Evolutionary conservation across 2,329 filamentous ascomycete genomes (phyloP), one percentile per base, ranked within the genome.

Genomic region (Gnomoniopsis smithogilvyi): DNA sequence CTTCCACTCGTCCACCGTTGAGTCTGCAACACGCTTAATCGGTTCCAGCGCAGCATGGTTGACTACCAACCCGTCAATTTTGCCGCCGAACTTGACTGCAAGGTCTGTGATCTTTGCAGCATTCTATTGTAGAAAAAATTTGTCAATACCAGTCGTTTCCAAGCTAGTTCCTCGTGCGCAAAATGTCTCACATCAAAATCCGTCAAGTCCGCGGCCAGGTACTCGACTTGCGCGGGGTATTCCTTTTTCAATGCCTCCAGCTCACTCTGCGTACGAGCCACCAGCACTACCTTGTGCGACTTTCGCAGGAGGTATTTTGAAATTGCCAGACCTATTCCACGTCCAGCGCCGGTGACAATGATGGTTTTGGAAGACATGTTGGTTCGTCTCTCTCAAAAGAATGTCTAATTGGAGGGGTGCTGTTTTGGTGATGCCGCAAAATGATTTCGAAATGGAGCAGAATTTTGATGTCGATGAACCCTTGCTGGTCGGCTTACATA

Each of bases 11-110:
- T 89, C 85, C 0, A 86, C 69, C n/a, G 84, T 82, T 17, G 82
- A 80, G 57, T 94, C 83, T 3, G 77, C 85, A 48, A 98, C 76
- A 59, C 83, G 85, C 53, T 84, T 85, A 46, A 96, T 87, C 1
- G 92, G 90, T n/a, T 86, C 82, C 48, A 99, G 75, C 1, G 86
- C 79, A 21, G 92, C 93, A 70, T 99, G 95, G 72, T 98, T 98
- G 62, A 98, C 77, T 14, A 99, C 85, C 48, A 99, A 71, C 1
- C 87, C 89, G 69, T 99, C 92, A 4, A 99, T 74, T 51, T 78
- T 79, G 11, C 87, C 88, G 71, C 91, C 98, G 0, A 82, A 76
- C 30, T 82, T 75, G 12, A 89, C 68, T 0, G 92, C 89, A 1
- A 86, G 74, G 3, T 87, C 78, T 4, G 91, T 84, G 4, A 89